Evolutionary conservation across 441 rosid genomes (phyloP), one percentile per base, ranked within the genome.

Genomic region (Flueggea neowawraea): DNA sequence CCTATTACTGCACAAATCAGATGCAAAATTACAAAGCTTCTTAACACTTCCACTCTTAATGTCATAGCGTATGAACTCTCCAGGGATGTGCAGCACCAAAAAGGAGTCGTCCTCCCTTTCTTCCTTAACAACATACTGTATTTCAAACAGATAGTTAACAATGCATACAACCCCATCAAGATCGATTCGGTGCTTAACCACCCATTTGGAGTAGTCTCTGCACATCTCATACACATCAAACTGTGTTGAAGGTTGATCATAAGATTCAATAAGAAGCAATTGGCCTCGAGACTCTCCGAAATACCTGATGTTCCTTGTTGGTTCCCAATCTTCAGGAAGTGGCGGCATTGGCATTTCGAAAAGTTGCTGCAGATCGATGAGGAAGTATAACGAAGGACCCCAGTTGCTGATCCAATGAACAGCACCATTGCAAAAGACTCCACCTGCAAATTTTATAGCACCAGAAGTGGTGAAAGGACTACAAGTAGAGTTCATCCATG

Each of bases 221-320:
- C 66, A 67, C 86, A 89, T 79, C 70, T 78, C 82, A 15, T 62
- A 75, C 45, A 82, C 83, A 55, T 63, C 57, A 5, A 81, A 56
- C 17, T 47, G 59, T 7, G 75, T 55, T 10, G 67, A 49, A 14
- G 65, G 62, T 9, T 61, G 39, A 17, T 48, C 62, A 59, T 73
- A 67, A 0, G 74, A 64, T 52, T 79, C 80, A 16, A 78, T 55
- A 12, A 60, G 79, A 60, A 79, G 65, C 16, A 85, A 64, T 58
- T 70, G 69, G 10, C 71, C 83, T 31, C 66, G 10, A 3, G 80
- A 78, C 56, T 78, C 81, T 0, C 79, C 76, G 10, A 83, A 55
- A 53, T 68, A 77, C 43, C 48, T 54, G 8, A 67, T 60, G 14
- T 65, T 15, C 6, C 56, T 13, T 8, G 9, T 36, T 8, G 41